Percentiles rank a stretch among this genome's conserved stretches.
phyloP scores from a whole-genome alignment of 495 filamentous ascomycete genomes.

The Daldinia grandis region DNA sequence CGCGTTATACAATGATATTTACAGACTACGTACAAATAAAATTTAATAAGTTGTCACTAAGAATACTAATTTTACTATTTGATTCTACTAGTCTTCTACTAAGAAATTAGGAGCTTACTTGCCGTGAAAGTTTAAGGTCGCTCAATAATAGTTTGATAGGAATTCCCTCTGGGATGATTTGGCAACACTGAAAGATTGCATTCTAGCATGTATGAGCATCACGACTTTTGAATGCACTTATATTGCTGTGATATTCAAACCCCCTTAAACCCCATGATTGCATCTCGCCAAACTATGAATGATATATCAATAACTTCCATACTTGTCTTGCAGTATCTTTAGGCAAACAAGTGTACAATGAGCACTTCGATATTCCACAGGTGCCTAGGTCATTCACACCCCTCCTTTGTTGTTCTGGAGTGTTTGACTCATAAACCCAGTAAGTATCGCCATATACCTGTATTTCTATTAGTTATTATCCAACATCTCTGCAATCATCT shows the following conservation, averaged over 20 bases:
- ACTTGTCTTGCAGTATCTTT: background rate
- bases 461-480: background rate
- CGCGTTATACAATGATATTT: no score
- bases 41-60: background rate
- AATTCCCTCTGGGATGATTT: background rate
- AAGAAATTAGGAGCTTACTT: background rate
- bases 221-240: background rate
- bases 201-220: background rate
- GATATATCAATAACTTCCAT: background rate
- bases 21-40: background rate
- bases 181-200: background rate
- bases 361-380: background rate
- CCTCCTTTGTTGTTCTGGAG: conserved; percentile 3
- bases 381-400: background rate
- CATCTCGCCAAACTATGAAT: background rate
- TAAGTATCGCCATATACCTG: conserved; percentile 23
- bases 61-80: no score
- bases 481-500: background rate
- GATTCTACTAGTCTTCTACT: background rate
- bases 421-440: conserved; percentile 29
- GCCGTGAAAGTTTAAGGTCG: background rate
- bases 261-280: no score
- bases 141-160: background rate
- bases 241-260: background rate
- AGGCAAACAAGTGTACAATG: background rate